phyloP scores from a whole-genome alignment of 495 filamentous ascomycete genomes.

The Rhypophila decipiens region DNA sequence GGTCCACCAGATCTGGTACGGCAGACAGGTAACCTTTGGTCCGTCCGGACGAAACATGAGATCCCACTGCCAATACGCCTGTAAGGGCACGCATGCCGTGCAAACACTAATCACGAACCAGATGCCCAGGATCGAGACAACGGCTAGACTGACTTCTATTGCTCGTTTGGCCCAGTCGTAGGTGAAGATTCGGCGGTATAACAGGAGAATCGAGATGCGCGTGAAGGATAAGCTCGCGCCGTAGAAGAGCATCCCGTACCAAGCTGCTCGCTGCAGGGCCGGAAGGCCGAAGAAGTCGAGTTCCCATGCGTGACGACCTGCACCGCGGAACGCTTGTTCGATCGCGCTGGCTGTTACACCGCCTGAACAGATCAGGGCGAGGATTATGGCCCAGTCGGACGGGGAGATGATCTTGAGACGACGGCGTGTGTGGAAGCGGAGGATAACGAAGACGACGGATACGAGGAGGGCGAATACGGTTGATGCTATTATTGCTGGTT shows the following conservation, averaged over 20 bases:
- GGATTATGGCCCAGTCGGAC: slow-evolving; percentile 23
- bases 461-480: slow-evolving; percentile 21
- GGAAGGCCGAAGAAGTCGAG: slow-evolving; percentile 8
- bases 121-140: slow-evolving; percentile 16
- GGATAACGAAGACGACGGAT: slow-evolving; percentile 15
- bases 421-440: slow-evolving; percentile 27
- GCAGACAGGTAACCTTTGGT: slow-evolving; percentile 24
- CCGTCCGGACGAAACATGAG: slow-evolving; percentile 9
- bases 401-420: slow-evolving; percentile 18
- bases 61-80: slow-evolving; percentile 25
- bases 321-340: slow-evolving; percentile 20
- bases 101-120: slow-evolving; percentile 20
- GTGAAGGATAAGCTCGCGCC: slow-evolving; percentile 20
- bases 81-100: slow-evolving; percentile 24
- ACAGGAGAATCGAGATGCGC: slow-evolving; percentile 22
- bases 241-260: slow-evolving; percentile 25
- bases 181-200: slow-evolving; percentile 26
- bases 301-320: slow-evolving; percentile 20
- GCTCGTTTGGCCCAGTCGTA: slow-evolving; percentile 19
- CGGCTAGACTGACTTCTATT: slow-evolving; percentile 15
- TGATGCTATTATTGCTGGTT: slow-evolving; percentile 22
- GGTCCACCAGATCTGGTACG: slow-evolving; percentile 20
- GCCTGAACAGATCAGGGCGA: slow-evolving; percentile 20
- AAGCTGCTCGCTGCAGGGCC: slow-evolving; percentile 18
- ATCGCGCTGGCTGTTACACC: slow-evolving; percentile 20